Evolutionary conservation across 345 rosid species (phyloP).

Genomic region (Linum tenue): DNA sequence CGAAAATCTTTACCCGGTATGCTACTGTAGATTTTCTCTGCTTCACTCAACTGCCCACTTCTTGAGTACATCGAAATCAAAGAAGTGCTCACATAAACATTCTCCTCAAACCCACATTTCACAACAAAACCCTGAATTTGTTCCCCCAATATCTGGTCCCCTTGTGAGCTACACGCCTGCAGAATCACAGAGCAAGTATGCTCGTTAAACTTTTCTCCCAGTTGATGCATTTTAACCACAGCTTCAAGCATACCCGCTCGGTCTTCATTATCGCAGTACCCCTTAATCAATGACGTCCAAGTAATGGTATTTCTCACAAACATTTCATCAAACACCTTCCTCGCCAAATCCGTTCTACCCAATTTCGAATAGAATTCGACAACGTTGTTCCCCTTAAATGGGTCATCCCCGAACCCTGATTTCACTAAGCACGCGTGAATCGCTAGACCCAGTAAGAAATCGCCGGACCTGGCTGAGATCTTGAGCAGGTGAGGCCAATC

Average conservation of each 20-base stretch:
- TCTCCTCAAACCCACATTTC: conserved; percentile 26
- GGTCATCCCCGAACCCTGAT: conserved; percentile 3
- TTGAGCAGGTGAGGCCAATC: conserved; percentile 30
- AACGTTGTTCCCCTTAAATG: conserved; percentile 27
- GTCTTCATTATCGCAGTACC: conserved; percentile 22
- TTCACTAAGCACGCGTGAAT: conserved; percentile 25
- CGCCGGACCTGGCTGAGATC: conserved; percentile 15
- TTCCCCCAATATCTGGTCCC: conserved; percentile 21
- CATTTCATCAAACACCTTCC: conserved; percentile 28
- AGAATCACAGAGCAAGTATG: conserved; percentile 30
- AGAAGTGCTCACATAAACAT: conserved; percentile 29
- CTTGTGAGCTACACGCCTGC: conserved; percentile 18
- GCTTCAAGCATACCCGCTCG: conserved; percentile 9
- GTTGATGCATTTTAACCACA: conserved; percentile 14
- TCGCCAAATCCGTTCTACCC: conserved; percentile 14
- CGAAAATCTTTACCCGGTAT: conserved; percentile 21
- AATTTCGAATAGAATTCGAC: conserved; percentile 15
- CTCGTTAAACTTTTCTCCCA: conserved; percentile 25
- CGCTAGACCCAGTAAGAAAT: conserved; percentile 20
- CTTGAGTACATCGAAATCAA: conserved; percentile 24
- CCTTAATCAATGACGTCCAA: conserved; percentile 31
- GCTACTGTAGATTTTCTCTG: conserved; percentile 18
- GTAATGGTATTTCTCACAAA: conserved; percentile 21
- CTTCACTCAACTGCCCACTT: conserved; percentile 17
- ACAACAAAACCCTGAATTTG: conserved; percentile 24